These are phyloP conservation scores for Laetiporus sulphureus DNA, from an alignment of 1,284 basidiomycete genomes.

Conservation along the genomic window DNA sequence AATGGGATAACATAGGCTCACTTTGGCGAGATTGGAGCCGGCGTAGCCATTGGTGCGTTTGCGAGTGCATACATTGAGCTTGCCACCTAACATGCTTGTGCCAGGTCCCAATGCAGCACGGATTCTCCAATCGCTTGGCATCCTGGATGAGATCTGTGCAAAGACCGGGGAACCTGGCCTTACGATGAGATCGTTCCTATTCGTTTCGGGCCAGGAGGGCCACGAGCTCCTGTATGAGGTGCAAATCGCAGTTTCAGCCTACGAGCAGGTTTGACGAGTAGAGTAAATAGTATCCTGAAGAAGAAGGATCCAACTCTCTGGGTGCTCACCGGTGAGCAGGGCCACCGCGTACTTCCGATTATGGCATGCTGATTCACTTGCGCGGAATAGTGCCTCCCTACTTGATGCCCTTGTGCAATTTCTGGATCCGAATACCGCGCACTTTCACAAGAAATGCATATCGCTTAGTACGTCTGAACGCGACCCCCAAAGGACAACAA, in stretches of 20 bases:
- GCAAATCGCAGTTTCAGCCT: no score
- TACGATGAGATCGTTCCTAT: slow-evolving; percentile 30
- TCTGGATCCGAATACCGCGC: slow-evolving; percentile 33
- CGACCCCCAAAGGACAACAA: slow-evolving; percentile 21
- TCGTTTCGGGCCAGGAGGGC: slow-evolving; percentile 33
- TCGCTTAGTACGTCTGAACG: slow-evolving; percentile 22
- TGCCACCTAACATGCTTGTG: background rate
- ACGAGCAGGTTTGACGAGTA: no score
- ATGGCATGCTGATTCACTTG: background rate
- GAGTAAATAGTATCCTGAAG: slow-evolving; percentile 13
- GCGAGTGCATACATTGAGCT: background rate
- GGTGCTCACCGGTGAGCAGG: slow-evolving; percentile 22
- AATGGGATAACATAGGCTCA: slow-evolving; percentile 24
- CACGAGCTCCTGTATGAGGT: slow-evolving; percentile 44
- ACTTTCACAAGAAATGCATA: slow-evolving; percentile 48
- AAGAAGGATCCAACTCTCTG: slow-evolving; percentile 28
- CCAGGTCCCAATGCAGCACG: slow-evolving; percentile 46
- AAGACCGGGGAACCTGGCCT: slow-evolving; percentile 29
- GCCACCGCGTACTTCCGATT: background rate
- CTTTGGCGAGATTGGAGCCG: slow-evolving; percentile 48
- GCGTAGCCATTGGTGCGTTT: slow-evolving; percentile 40
- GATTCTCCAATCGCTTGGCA: slow-evolving; percentile 37
- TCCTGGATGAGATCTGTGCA: slow-evolving; percentile 34
- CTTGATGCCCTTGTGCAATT: slow-evolving; percentile 40
- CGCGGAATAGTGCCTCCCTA: slow-evolving; percentile 34